Conservation (phyloP, 106 monocot species). For the Iris macrosiphon region DNA sequence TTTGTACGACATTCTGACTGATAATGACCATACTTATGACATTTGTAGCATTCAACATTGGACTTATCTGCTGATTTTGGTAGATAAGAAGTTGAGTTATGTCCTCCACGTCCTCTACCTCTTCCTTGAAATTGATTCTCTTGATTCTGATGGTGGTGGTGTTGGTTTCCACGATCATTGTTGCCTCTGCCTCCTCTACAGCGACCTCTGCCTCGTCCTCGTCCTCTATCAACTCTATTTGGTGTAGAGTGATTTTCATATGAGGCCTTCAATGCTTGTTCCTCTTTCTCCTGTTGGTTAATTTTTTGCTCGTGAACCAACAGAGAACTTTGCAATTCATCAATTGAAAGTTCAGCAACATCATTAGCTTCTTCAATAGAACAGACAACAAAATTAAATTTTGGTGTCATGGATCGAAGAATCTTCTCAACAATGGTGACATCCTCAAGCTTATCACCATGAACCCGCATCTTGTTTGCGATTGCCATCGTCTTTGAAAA, state of each 20-base stretch:
- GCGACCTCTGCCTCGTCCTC: conserved; percentile 1
- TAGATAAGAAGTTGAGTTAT: conserved; percentile 1
- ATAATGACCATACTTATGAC: conserved; percentile 4
- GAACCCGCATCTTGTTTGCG: too few species aligned
- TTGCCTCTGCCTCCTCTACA: neutral
- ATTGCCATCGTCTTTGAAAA: too few species aligned
- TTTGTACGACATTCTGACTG: neutral
- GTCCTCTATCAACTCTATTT: neutral
- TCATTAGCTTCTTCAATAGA: too few species aligned
- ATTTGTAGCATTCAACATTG: neutral
- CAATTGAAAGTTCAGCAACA: too few species aligned
- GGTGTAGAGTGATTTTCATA: conserved; percentile 6
- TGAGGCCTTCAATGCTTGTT: conserved; percentile 5
- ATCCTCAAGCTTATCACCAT: too few species aligned
- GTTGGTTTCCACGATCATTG: neutral
- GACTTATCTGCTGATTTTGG: neutral
- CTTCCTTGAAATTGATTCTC: conserved; percentile 10
- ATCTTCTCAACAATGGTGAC: too few species aligned
- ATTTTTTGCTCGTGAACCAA: too few species aligned
- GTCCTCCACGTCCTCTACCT: neutral
- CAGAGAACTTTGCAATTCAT: too few species aligned
- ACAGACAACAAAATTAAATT: too few species aligned
- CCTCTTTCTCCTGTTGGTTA: conserved; percentile 1
- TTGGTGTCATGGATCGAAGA: too few species aligned
- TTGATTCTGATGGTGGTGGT: conserved; percentile 2